These are phyloP conservation scores for Curvularia verruculosa DNA, from an alignment of 2,329 filamentous ascomycete species.

Conservation along the genomic window DNA sequence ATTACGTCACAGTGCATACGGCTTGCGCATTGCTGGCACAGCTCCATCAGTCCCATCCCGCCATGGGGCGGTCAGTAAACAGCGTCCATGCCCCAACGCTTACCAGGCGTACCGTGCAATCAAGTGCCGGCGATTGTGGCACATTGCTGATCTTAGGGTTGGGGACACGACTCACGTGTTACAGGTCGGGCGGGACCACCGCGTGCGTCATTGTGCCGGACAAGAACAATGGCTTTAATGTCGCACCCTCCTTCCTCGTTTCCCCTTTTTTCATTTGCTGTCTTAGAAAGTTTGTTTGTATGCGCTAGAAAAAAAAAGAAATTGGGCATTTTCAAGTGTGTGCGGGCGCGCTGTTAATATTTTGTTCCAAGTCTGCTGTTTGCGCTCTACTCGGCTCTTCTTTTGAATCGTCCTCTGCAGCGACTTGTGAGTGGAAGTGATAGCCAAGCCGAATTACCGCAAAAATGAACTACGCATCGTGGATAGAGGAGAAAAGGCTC, in stretches of 20 bases:
- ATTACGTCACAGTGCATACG: constrained; percentile 16
- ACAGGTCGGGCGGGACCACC: constrained; percentile 6
- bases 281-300: background rate
- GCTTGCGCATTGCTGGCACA: constrained; percentile 6
- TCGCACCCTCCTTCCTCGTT: constrained; percentile 7
- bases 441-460: constrained; percentile 9
- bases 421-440: constrained; percentile 9
- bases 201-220: constrained; percentile 28
- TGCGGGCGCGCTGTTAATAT: background rate
- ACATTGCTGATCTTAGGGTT: constrained; percentile 22
- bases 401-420: background rate
- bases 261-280: background rate
- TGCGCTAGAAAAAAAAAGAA: background rate
- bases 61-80: constrained; percentile 25
- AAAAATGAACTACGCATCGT: constrained; percentile 53
- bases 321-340: background rate
- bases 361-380: background rate
- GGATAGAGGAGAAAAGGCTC: constrained; percentile 55
- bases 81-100: constrained; percentile 12
- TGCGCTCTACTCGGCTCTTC: background rate
- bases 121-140: constrained; percentile 16
- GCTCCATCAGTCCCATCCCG: constrained; percentile 15
- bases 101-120: constrained; percentile 27
- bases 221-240: constrained; percentile 11
- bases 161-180: constrained; percentile 12